A percentile compares a stretch with the other conserved stretches of the same genome.
Conservation (phyloP, 2,329 filamentous ascomycete species). For the Lasiodiplodia sp. region DNA sequence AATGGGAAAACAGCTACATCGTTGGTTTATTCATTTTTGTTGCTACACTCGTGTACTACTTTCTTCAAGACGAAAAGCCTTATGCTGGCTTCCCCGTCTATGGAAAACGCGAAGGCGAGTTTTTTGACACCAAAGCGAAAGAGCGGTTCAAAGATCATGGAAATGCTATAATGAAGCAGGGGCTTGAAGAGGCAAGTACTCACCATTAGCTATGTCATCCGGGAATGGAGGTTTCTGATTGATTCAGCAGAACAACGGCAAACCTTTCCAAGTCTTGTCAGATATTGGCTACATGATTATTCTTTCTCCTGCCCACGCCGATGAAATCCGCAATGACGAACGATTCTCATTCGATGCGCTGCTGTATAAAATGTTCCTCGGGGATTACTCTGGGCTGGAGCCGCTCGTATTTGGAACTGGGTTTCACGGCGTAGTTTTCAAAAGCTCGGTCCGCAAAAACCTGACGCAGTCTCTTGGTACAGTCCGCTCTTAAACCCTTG, state of each 20-base stretch:
- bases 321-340: neutral
- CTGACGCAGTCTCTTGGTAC: conserved; percentile 11
- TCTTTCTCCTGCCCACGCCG: neutral
- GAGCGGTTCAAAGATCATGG: too few relatives aligned
- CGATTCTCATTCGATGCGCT: neutral
- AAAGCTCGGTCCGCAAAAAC: neutral
- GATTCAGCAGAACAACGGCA: neutral
- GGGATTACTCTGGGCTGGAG: neutral
- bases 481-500: neutral
- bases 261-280: conserved; percentile 3
- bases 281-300: neutral
- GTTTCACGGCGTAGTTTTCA: neutral
- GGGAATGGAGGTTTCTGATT: too few relatives aligned
- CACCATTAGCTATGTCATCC: too few relatives aligned
- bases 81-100: too few relatives aligned
- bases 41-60: too few relatives aligned
- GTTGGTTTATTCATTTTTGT: too few relatives aligned
- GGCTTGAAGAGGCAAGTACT: too few relatives aligned
- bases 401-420: neutral
- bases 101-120: too few relatives aligned
- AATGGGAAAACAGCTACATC: too few relatives aligned
- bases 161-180: too few relatives aligned
- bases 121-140: too few relatives aligned
- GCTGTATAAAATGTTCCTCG: neutral
- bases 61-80: too few relatives aligned